These are phyloP conservation scores for Aaosphaeria arxii DNA, from an alignment of 2,329 filamentous ascomycete genomes.

Conservation along the genomic window DNA sequence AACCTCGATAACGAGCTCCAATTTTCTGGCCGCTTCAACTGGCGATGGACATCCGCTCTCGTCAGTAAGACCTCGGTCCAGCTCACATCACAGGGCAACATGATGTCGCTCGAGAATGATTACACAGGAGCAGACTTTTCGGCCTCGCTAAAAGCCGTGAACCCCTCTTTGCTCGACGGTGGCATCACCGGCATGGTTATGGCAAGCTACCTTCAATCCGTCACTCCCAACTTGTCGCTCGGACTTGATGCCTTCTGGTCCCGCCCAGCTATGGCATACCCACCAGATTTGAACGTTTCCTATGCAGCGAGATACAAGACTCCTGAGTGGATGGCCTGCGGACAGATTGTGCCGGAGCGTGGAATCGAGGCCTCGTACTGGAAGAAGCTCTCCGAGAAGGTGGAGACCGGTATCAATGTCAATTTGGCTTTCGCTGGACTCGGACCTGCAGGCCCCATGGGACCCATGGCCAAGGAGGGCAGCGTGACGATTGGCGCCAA, in stretches of 20 bases:
- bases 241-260: constrained; percentile 95
- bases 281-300: constrained; percentile 86
- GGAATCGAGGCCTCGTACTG: constrained; percentile 90
- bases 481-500: constrained; percentile 90
- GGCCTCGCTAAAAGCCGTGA: constrained; percentile 87
- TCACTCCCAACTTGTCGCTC: constrained; percentile 82
- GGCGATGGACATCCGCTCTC: constrained; percentile 76
- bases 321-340: constrained; percentile 87
- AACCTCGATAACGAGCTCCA: constrained; percentile 91
- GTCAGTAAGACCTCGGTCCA: constrained; percentile 87
- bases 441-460: constrained; percentile 61
- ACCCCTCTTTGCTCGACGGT: constrained; percentile 91
- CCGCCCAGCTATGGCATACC: constrained; percentile 75
- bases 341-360: constrained; percentile 84
- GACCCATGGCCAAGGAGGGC: constrained; percentile 76
- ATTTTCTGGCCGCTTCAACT: constrained; percentile 88
- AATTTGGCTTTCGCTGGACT: constrained; percentile 75
- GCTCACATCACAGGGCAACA: constrained; percentile 80
- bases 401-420: constrained; percentile 93
- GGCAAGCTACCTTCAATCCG: constrained; percentile 88
- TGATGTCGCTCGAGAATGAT: constrained; percentile 93
- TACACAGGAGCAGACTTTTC: constrained; percentile 93
- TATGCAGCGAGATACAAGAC: constrained; percentile 92
- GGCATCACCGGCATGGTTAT: constrained; percentile 94
- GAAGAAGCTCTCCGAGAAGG: constrained; percentile 87